phyloP scores from a whole-genome alignment of 2,329 filamentous ascomycete genomes.

The Pyrenophora seminiperda region DNA sequence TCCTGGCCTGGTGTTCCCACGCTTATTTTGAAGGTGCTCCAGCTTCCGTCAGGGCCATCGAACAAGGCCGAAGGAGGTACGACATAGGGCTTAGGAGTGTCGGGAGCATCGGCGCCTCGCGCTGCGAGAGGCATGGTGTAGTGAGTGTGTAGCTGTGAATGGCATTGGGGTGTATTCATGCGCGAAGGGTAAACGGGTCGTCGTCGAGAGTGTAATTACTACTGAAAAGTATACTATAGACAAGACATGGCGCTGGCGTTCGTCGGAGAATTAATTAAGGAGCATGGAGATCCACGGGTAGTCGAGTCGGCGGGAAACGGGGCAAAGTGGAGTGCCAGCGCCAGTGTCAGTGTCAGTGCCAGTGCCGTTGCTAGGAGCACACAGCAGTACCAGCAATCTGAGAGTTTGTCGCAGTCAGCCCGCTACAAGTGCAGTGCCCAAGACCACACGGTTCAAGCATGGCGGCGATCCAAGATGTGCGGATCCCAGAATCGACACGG shows the following conservation, averaged over 20 bases:
- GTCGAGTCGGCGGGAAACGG: too few species aligned
- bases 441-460: neutral
- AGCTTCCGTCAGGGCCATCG: slow-evolving; percentile 50
- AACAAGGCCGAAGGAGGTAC: slow-evolving; percentile 43
- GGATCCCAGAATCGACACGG: slow-evolving; percentile 12
- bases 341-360: neutral
- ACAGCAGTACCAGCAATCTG: neutral
- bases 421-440: neutral
- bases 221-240: neutral
- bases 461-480: neutral
- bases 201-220: neutral
- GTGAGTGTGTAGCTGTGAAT: slow-evolving; percentile 8
- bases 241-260: slow-evolving; percentile 3
- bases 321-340: too few species aligned
- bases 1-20: slow-evolving; percentile 50
- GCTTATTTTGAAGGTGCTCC: slow-evolving; percentile 51
- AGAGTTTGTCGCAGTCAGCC: neutral
- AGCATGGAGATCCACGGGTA: too few species aligned
- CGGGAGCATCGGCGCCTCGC: slow-evolving; percentile 22
- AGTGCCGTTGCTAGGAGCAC: too few species aligned
- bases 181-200: neutral
- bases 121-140: slow-evolving; percentile 30
- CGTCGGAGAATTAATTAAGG: neutral
- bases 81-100: slow-evolving; percentile 35
- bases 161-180: neutral